Conservation (phyloP, 2,329 filamentous ascomycete species). For the Penicillium digitatum region DNA sequence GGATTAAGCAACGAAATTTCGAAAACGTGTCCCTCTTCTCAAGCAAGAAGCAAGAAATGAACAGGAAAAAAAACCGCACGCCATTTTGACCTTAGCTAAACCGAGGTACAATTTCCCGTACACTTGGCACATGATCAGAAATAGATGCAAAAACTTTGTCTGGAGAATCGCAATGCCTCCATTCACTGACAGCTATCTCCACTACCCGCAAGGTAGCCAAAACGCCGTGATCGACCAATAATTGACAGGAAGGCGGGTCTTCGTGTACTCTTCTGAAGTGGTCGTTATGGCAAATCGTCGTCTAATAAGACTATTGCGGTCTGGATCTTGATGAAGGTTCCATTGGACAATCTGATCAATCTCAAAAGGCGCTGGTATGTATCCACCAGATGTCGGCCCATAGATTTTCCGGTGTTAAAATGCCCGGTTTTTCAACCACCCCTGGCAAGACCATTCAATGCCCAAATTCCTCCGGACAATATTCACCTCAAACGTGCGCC, state of each 20-base stretch:
- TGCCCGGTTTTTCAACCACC: too few species aligned
- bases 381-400: too few species aligned
- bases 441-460: too few species aligned
- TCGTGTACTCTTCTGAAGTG: neutral
- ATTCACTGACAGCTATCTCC: neutral
- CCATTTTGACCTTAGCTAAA: neutral
- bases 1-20: neutral
- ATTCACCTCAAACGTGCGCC: neutral
- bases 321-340: too few species aligned
- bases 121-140: neutral
- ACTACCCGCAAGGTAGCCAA: neutral
- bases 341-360: too few species aligned
- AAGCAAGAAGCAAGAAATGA: slow-evolving; percentile 2
- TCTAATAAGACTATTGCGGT: neutral
- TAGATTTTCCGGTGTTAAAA: too few species aligned
- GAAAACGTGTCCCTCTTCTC: neutral
- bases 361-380: too few species aligned
- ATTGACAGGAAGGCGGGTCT: neutral
- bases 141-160: neutral
- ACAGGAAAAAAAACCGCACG: neutral
- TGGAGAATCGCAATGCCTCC: neutral
- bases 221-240: slow-evolving; percentile 7
- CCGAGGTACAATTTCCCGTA: neutral
- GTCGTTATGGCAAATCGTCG: neutral
- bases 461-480: neutral